Base-by-base conservation (phyloP, 139 green algal genomes). In the Desmodesmus armatus region DNA sequence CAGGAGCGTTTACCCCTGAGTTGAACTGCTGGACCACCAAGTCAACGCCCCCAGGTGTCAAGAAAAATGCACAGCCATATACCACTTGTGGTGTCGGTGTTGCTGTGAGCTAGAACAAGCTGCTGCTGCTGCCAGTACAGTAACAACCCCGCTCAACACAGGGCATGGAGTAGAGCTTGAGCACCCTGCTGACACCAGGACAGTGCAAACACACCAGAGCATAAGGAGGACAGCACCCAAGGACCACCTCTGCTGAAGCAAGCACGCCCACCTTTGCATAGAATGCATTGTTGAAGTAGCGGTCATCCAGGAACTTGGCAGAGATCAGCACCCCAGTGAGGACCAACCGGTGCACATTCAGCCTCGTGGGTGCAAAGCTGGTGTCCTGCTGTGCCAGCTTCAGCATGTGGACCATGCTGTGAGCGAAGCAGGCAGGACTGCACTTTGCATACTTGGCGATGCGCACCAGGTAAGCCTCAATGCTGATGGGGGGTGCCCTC, bases 271-370 rank as follows among this genome's bases (percentile, higher is more conserved):
- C 91, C 78, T 91, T 90, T 58, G 91, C 94, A 78, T 96, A 97
- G 84, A 94, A 95, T 15, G 83, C 71, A 84, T 97, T 97, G 79
- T 94, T 96, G 90, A 92, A 97, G 69, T 92, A 91, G 75, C 91
- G 88, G 84, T 97, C 94, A 80, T 97, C 94, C 43, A 92, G 85
- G 39, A 98, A 93, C 89, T 97, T 97, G 58, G 90, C 91, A 35
- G 94, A 93, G 15, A 94, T 71, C 78, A 97, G 78, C n/a, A 92
- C 60, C 53, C 88, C 87, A 31, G 88, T 92, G 9, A 96, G 78
- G 53, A 97, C 63, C 37, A 97, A 87, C 39, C 94, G 91, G 80
- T 97, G 94, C 41, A 94, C 87, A 53, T 94, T 98, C 37, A 92
- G 82, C 40, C 60, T 29, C n/a, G 85, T 92, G 39, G 92, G 80